Evolutionary conservation across 176 grass and related monocot species (phyloP), one percentile per base, ranked within the genome.

Genomic region (Poa annua): DNA sequence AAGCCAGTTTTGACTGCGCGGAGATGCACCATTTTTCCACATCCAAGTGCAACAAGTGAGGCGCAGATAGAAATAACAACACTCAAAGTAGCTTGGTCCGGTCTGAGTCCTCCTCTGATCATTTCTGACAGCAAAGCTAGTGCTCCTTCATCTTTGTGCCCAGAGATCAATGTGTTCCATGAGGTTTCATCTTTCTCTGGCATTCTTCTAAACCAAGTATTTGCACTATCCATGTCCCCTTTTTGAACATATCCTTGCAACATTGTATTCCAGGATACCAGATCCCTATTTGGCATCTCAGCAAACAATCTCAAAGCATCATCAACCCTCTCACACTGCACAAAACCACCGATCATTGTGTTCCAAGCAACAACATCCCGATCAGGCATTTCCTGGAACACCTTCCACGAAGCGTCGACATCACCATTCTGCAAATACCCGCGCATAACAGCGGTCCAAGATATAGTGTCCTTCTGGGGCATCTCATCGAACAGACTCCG

Each of bases 111-210:
- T 87, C 76, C 85, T 84, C 70, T 79, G 36, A 75, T 59, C 92
- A 94, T 94, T 84, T 89, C 81, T 5, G 74, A 68, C 36, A 89
- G 76, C 54, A 94, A 85, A 83, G 36, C 66, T 63, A 94, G 66
- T 56, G 89, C 87, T 35, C 80, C 87, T 52, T 88, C 87, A 73
- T 81, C 81, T 83, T 89, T 80, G 79, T 85, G 81, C 29, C 89
- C 92, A 33, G 87, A 91, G 39, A 94, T 94, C 74, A 94, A 73
- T 0, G 89, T 94, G 85, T 91, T 94, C 92, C 92, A 94, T 71
- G 92, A 94, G 19, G 87, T 83, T 64, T 89, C 89, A 8, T 88
- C 44, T 80, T 81, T 91, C 76, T 83, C 29, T 13, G 87, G 89
- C 87, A 91, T 91, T 55, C 36, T 85, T 66, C 82, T 64, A 86